Base-by-base conservation (phyloP, 2,329 filamentous ascomycete genomes). In the Pseudogymnoascus destructans region DNA sequence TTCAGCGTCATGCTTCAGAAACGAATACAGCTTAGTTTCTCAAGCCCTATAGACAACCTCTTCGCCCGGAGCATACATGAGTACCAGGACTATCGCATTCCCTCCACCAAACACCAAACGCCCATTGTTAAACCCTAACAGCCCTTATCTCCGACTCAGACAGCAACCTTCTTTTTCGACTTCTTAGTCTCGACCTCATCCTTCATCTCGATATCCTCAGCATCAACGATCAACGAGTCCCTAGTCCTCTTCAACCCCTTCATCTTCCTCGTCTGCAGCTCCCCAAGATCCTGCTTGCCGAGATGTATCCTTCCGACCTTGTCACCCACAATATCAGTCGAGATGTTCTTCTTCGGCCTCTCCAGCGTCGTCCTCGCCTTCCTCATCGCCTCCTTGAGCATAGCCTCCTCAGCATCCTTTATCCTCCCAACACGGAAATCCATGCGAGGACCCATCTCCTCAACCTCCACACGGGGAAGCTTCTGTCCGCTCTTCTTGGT, bases 181-280 rank as follows among this genome's bases (percentile, higher is more conserved):
- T 67, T 69, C 61, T 66, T 68, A 2, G 58, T 60, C 13, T 64
- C 57, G 2, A 57, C 61, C 60, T 69, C 67, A 27, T 69, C 65
- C 25, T 66, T 66, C 59, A 64, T 69, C 57, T 78, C 76, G 40
- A 67, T 72, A 60, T 75, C 74, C 13, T 67, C 75, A 3, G 74
- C 76, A 21, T 75, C 76, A 40, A 77, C 78, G 56, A 74, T 75
- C 57, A 79, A 77, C 21, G 81, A 73, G 62, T 84, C 84, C 58
- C 89, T 81, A 63, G 79, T 83, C 64, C 93, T 80, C 81, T 97
- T 98, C 65, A 98, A 73, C 64, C 91, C 93, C 83, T 98, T 98
- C 91, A 98, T 97, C 82, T 98, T 98, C 69, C 93, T 85, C 57
- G 91, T 95, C 77, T 98, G 93, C 72, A 98, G 73, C 66, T 86